A percentile compares a stretch with the other conserved stretches of the same genome.
These are phyloP conservation scores for Ilex aquifolium DNA, from an alignment of 257 asterid genomes.

Conservation along the genomic window DNA sequence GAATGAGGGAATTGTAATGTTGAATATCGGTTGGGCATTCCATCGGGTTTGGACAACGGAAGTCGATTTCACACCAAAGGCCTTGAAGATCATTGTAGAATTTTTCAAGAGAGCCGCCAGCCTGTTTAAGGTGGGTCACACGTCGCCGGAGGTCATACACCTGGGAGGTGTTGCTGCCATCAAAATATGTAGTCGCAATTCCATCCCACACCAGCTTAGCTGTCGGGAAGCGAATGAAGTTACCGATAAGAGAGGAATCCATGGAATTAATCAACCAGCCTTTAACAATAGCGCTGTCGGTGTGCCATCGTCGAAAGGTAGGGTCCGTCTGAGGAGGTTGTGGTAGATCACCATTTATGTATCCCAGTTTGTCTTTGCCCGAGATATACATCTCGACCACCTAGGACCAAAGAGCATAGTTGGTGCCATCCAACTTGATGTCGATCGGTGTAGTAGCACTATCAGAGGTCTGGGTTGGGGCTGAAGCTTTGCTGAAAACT, in stretches of 20 bases:
- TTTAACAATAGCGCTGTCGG: neutral
- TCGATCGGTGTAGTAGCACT: neutral
- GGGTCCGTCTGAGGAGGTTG: neutral
- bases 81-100: neutral
- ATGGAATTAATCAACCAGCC: no score
- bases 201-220: no score
- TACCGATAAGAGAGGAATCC: neutral
- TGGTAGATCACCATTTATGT: neutral
- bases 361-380: no score
- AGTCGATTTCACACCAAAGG: neutral
- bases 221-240: no score
- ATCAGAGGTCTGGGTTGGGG: neutral
- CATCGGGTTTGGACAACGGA: neutral
- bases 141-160: no score
- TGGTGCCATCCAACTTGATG: neutral
- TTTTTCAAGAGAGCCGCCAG: neutral
- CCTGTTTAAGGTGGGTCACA: no score
- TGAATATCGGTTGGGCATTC: neutral
- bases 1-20: no score
- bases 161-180: no score
- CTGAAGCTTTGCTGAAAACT: no score
- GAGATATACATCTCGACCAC: no score
- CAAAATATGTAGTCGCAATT: no score
- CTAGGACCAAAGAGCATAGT: neutral
- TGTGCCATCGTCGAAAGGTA: neutral